Evolutionary conservation across 2,329 filamentous ascomycete genomes (phyloP), one percentile per base, ranked within the genome.

Genomic region (Pyrenochaeta sp.): DNA sequence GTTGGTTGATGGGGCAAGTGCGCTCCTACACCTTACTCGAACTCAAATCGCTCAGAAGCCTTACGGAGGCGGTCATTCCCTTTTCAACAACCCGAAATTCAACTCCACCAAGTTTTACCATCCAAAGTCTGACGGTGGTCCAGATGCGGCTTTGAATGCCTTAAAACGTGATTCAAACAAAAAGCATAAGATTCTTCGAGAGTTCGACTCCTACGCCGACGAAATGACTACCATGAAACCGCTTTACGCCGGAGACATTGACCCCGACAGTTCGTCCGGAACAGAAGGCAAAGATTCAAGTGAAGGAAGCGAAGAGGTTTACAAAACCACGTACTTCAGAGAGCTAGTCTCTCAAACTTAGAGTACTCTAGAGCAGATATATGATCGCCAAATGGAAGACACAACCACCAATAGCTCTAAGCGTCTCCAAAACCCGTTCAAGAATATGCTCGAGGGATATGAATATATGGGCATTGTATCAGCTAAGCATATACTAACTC

Each of bases 1-100:
- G 56, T 15, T 54, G 15, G 27, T 44, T 8, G 50, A 54, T 34
- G 56, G 56, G 2, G 50, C 50, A 15, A 58, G 56, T 37, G 56
- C 56, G 22, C 28, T 54, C n/a, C 34, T 58, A 30, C 50, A 58
- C 19, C 12, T 58, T 27, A 37, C 50, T 10, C 32, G 28, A 13
- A 47, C 52, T 13, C 52, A 50, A 42, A 12, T 44, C 19, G 32
- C 27, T 9, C 39, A 12, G n/a, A 27, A 27, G 15, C 30, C 43
- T 9, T 43, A 32, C 24, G 28, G 37, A 15, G 45, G 45, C 0
- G 24, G 10, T 7, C 24, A 12, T 3, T 42, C 22, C 12, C 24
- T 22, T 9, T 42, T 42, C 39, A 42, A 42, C 12, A 24, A 42
- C 12, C 5, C 1, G 12, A 25, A 8, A 46, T 27, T 50, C n/a